Evolutionary conservation across 2,329 filamentous ascomycete genomes (phyloP).

Genomic region (Penicillium sp.): DNA sequence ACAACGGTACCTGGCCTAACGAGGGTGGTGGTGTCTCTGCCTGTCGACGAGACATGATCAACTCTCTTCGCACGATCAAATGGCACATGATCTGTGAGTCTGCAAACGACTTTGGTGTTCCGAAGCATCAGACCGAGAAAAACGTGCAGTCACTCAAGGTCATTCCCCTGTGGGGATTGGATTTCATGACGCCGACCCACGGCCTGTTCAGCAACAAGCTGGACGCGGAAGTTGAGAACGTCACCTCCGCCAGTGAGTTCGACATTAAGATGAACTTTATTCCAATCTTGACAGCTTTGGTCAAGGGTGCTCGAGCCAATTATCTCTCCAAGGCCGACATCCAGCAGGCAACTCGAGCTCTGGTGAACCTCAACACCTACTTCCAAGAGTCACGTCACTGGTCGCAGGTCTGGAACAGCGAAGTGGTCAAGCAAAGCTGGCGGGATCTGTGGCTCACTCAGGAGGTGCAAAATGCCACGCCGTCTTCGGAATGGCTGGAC

Average conservation of each 20-base stretch:
- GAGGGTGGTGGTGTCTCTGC: slow-evolving; percentile 52
- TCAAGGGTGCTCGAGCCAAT: slow-evolving; percentile 46
- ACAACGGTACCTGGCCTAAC: slow-evolving; percentile 50
- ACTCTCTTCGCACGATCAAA: slow-evolving; percentile 48
- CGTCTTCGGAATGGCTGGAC: slow-evolving; percentile 33
- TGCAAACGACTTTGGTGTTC: slow-evolving; percentile 51
- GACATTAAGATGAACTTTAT: slow-evolving; percentile 51
- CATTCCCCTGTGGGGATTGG: slow-evolving; percentile 51
- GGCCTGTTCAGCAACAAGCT: slow-evolving; percentile 51
- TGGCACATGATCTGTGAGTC: slow-evolving; percentile 53
- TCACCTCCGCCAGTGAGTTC: slow-evolving; percentile 40
- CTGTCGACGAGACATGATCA: slow-evolving; percentile 51
- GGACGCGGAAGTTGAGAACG: slow-evolving; percentile 47
- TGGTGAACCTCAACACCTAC: slow-evolving; percentile 46
- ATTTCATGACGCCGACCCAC: slow-evolving; percentile 48
- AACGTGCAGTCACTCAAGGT: slow-evolving; percentile 52
- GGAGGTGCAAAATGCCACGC: slow-evolving; percentile 37
- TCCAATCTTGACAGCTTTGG: slow-evolving; percentile 46
- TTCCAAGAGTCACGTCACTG: slow-evolving; percentile 46
- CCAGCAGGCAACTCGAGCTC: slow-evolving; percentile 43
- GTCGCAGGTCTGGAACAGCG: slow-evolving; percentile 45
- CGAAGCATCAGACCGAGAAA: slow-evolving; percentile 51
- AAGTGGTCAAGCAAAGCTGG: slow-evolving; percentile 42
- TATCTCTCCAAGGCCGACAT: slow-evolving; percentile 40
- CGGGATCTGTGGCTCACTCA: slow-evolving; percentile 44